phyloP scores from a whole-genome alignment of 148 eudicot species.

The Gaultheria prostrata region DNA sequence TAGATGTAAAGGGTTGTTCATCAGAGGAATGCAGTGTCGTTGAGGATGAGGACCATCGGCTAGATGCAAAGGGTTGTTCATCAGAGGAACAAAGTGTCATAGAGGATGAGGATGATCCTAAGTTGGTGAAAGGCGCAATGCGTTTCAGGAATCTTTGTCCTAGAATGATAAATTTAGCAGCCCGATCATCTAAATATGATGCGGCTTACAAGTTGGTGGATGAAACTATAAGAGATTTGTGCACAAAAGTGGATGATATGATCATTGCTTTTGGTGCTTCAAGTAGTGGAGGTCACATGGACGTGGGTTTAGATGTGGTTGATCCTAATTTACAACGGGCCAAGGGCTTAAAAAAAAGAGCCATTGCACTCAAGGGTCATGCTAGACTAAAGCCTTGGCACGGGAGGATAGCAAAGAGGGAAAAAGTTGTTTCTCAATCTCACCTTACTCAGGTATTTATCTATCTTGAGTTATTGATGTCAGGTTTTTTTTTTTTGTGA shows the following conservation, averaged over 20 bases:
- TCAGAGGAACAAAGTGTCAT: too few relatives aligned
- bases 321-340: neutral
- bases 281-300: neutral
- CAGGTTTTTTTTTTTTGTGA: neutral
- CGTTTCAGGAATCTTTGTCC: conserved; percentile 1
- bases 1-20: neutral
- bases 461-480: neutral
- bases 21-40: neutral
- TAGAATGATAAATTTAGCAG: neutral
- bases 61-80: too few relatives aligned
- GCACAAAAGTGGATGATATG: neutral
- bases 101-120: neutral
- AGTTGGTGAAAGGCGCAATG: neutral
- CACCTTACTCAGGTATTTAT: neutral
- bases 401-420: neutral
- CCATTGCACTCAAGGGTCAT: neutral
- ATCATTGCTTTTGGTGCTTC: neutral
- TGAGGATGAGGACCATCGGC: neutral
- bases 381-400: neutral
- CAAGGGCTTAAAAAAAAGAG: neutral
- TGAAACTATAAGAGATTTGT: neutral
- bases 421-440: neutral
- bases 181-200: neutral
- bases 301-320: neutral
- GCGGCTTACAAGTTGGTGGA: neutral